These are phyloP conservation scores for Mortierella sp. DNA, from an alignment of 371 early-diverging fungal genomes.

Conservation along the genomic window DNA sequence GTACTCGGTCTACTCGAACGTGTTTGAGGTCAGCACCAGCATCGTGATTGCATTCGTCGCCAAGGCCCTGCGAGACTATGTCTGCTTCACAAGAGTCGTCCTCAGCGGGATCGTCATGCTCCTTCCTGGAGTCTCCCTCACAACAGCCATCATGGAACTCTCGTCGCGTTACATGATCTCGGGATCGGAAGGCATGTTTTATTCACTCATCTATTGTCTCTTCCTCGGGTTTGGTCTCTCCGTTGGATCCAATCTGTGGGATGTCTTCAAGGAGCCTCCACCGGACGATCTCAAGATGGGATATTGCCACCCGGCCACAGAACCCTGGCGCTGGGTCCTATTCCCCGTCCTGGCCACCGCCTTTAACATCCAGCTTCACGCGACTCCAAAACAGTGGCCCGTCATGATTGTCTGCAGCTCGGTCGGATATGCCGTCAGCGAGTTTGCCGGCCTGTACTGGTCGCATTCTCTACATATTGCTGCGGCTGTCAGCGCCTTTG, in stretches of 20 bases:
- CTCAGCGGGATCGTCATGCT: constrained; percentile 66
- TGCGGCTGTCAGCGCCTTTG: constrained; percentile 70
- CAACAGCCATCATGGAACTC: constrained; percentile 77
- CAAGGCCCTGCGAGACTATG: constrained; percentile 58
- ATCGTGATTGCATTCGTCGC: constrained; percentile 67
- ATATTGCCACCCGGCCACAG: constrained; percentile 43
- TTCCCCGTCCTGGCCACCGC: constrained; percentile 47
- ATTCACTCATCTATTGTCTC: constrained; percentile 75
- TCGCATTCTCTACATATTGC: constrained; percentile 48
- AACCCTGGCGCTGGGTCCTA: constrained; percentile 49
- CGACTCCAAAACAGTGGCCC: constrained; percentile 57
- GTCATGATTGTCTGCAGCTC: constrained; percentile 44
- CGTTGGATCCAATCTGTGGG: constrained; percentile 67
- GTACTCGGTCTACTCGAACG: constrained; percentile 64
- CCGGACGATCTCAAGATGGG: constrained; percentile 38
- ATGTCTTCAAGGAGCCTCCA: constrained; percentile 34
- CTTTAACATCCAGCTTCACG: constrained; percentile 45
- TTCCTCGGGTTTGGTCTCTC: constrained; percentile 75
- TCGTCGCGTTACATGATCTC: constrained; percentile 79
- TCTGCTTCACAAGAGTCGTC: constrained; percentile 68
- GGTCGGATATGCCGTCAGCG: constrained; percentile 45
- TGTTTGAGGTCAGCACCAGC: constrained; percentile 69
- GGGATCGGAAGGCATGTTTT: constrained; percentile 77
- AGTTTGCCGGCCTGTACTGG: constrained; percentile 36
- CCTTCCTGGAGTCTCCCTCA: constrained; percentile 71